Base-by-base conservation (phyloP, 192 early-diverging fungal species). In the Allomyces macrogynus region DNA sequence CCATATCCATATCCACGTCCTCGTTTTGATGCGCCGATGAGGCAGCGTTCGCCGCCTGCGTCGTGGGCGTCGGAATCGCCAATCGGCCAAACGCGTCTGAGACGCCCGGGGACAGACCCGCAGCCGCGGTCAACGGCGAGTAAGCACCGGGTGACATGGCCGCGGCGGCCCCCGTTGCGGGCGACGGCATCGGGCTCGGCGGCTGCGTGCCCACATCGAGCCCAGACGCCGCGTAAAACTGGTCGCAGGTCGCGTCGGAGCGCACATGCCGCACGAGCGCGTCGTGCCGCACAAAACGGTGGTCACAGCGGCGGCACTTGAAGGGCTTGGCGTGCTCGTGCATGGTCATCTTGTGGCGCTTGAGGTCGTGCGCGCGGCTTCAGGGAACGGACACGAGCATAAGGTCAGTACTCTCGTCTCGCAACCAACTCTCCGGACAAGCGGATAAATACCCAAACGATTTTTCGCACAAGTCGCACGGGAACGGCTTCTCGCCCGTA, bases 231-330 rank as follows among this genome's bases (percentile, higher is more conserved):
- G 16, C 16, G 49, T 57, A 57, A 5, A 57, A 57, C 49, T 20
- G 16, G 12, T 57, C 49, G 49, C 49, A 57, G 49, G 12, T n/a
- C 16, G 49, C 49, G 12, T 23, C 16, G 63, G 68, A 66, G 64
- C 60, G 68, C 66, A 69, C 64, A 20, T 72, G 71, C 5, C 71
- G 64, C 66, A 64, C 63, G 69, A 72, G 65, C 12, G 71, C 71
- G 68, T 72, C 71, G 63, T 70, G 69, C 10, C 71, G 64, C 18
- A 68, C 71, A 24, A 72, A 72, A 0, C 62, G 66, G n/a, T 70
- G 66, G 18, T 62, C 65, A 60, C 71, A 72, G 40, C 40, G 25
- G 8, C 62, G 66, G 62, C 71, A 72, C 20, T 60, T 63, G 68
- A 69, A 72, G 26, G 71, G 71, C 43, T 72, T 72, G 32, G 16